These are phyloP conservation scores for Bacterosira constricta DNA, from an alignment of 108 stramenopile species.

Conservation along the genomic window DNA sequence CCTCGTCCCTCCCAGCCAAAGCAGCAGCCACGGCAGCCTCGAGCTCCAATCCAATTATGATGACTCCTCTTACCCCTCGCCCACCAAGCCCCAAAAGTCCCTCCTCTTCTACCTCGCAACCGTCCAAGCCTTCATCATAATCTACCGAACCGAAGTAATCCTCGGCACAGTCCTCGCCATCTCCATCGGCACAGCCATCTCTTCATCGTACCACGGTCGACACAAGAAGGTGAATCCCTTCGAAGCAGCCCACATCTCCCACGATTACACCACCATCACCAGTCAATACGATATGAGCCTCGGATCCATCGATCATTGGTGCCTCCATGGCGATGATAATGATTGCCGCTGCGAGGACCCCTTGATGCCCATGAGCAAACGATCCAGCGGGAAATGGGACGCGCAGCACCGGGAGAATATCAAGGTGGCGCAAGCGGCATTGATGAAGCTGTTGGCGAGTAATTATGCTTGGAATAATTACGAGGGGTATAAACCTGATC, in stretches of 20 bases:
- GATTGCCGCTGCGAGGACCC: conserved; percentile 66
- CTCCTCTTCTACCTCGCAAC: conserved; percentile 48
- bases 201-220: not conserved
- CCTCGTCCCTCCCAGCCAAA: conserved; percentile 28
- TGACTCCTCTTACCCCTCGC: conserved; percentile 5
- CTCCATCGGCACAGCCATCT: conserved; percentile 26
- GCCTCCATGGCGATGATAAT: conserved; percentile 54
- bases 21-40: conserved; percentile 3
- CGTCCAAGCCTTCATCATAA: conserved; percentile 42
- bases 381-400: conserved; percentile 42
- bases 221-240: conserved; percentile 14
- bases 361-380: conserved; percentile 40
- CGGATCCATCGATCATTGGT: conserved; percentile 75
- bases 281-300: conserved; percentile 59
- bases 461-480: not conserved
- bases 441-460: conserved; percentile 21
- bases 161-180: conserved; percentile 28
- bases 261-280: conserved; percentile 55
- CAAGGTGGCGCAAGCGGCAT: conserved; percentile 37
- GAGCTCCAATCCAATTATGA: conserved; percentile 6
- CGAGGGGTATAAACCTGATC: conserved; percentile 3
- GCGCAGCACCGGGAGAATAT: conserved; percentile 56
- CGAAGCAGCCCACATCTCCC: conserved; percentile 24
- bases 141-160: conserved; percentile 46
- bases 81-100: conserved; percentile 8